Evolutionary conservation across 1,139 yeast genomes (phyloP).

Genomic region (Zygoascus meyerae): DNA sequence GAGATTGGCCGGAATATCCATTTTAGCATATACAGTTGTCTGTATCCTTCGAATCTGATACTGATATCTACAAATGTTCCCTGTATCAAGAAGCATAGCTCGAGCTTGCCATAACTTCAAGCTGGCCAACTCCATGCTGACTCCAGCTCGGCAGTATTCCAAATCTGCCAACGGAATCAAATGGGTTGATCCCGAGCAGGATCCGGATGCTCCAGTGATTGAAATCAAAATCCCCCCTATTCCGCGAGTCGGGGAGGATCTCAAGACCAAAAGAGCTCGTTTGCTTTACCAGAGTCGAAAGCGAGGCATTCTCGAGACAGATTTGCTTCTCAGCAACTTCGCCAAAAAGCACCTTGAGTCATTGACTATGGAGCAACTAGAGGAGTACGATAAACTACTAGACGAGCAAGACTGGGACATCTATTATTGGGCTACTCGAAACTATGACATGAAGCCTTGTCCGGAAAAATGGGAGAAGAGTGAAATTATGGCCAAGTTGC

Average conservation of each 20-base stretch:
- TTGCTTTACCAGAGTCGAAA: slow-evolving; percentile 87
- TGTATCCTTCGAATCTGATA: no score
- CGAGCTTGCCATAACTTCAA: no score
- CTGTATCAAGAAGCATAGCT: no score
- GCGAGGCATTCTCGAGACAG: slow-evolving; percentile 93
- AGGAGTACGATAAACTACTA: slow-evolving; percentile 77
- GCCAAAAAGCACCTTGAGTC: slow-evolving; percentile 64
- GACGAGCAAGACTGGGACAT: slow-evolving; percentile 98
- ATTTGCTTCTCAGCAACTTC: slow-evolving; percentile 74
- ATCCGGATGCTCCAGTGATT: slow-evolving; percentile 12
- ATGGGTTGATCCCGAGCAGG: slow-evolving; percentile 4
- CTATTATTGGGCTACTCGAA: slow-evolving; percentile 93
- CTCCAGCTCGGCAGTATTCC: no score
- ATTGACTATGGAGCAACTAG: slow-evolving; percentile 62
- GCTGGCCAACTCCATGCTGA: no score
- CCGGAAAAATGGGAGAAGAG: slow-evolving; percentile 81
- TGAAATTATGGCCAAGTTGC: slow-evolving; percentile 56
- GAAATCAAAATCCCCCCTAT: slow-evolving; percentile 60
- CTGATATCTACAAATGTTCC: no score
- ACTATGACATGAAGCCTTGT: slow-evolving; percentile 71
- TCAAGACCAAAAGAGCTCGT: slow-evolving; percentile 76
- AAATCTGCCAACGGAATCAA: background rate
- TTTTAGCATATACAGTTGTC: no score
- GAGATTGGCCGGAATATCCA: no score
- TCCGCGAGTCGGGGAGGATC: slow-evolving; percentile 65